Evolutionary conservation across 805 yeast species (phyloP).

Genomic region (Yamadazyma nakazawae): DNA sequence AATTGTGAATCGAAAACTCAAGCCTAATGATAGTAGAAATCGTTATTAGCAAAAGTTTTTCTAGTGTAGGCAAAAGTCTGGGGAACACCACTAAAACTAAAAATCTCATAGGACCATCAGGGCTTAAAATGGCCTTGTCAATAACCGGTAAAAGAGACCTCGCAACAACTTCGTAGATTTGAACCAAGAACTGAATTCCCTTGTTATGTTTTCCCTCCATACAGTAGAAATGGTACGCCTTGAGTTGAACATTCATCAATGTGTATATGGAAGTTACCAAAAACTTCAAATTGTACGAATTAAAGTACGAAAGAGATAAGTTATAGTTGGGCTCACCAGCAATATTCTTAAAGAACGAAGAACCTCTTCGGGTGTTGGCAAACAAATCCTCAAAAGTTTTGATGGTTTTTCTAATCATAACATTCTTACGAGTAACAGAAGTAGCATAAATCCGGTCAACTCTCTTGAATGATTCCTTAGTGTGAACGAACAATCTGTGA

Average conservation of each 20-base stretch:
- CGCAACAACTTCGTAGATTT: conserved; percentile 22
- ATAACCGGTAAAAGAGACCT: conserved; percentile 15
- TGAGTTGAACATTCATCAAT: conserved; percentile 14
- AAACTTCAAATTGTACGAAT: conserved; percentile 1
- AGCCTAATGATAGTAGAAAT: not conserved
- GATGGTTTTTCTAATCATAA: not conserved
- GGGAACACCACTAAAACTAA: not conserved
- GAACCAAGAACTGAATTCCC: conserved; percentile 31
- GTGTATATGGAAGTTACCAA: conserved; percentile 20
- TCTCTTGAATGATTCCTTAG: not conserved
- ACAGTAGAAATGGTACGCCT: conserved; percentile 34
- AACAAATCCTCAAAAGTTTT: not conserved
- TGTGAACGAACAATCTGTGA: not conserved
- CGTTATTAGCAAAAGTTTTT: not conserved
- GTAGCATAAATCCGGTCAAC: conserved; percentile 9
- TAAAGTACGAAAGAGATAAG: not conserved
- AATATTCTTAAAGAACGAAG: not conserved
- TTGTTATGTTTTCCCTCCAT: conserved; percentile 22
- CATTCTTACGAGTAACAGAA: conserved; percentile 1
- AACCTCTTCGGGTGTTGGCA: not conserved
- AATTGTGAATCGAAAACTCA: not conserved
- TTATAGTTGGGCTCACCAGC: not conserved
- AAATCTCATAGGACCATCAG: conserved; percentile 15
- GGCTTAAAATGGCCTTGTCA: conserved; percentile 1
- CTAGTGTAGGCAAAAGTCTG: not conserved